phyloP scores from a whole-genome alignment of 1,284 basidiomycete genomes.

The Cryptococcus amylolentus region DNA sequence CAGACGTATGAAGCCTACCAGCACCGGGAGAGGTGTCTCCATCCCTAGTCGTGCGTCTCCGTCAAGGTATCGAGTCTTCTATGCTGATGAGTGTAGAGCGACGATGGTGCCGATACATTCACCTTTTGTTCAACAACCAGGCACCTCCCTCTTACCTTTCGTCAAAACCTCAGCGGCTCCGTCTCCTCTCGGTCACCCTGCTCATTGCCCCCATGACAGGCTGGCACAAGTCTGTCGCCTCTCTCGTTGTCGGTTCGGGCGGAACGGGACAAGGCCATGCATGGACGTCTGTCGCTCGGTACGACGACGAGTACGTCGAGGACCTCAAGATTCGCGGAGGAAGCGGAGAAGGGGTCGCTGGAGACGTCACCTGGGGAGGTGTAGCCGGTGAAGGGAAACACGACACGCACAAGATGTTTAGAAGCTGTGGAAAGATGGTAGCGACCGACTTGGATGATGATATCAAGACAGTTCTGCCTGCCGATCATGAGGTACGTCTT shows the following conservation, averaged over 20 bases:
- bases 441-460: constrained; percentile 43
- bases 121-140: constrained; percentile 32
- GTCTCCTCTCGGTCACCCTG: constrained; percentile 33
- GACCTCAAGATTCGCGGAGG: constrained; percentile 60
- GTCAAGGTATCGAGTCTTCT: not conserved
- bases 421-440: constrained; percentile 64
- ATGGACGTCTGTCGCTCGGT: constrained; percentile 73
- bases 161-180: constrained; percentile 17
- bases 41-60: constrained; percentile 34
- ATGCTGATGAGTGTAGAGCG: constrained; percentile 20
- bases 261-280: constrained; percentile 51
- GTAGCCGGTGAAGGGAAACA: constrained; percentile 58
- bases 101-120: constrained; percentile 40
- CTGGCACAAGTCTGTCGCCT: constrained; percentile 39
- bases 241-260: constrained; percentile 24
- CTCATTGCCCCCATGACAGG: constrained; percentile 26
- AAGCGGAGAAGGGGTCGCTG: constrained; percentile 39
- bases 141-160: constrained; percentile 26
- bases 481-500: constrained; percentile 9
- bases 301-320: constrained; percentile 65
- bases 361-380: constrained; percentile 46
- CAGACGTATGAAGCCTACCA: constrained; percentile 41
- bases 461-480: constrained; percentile 29
- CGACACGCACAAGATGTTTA: constrained; percentile 73
- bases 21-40: constrained; percentile 39